These are phyloP conservation scores for Moricandia arvensis DNA, from an alignment of 345 rosid genomes.

Conservation along the genomic window DNA sequence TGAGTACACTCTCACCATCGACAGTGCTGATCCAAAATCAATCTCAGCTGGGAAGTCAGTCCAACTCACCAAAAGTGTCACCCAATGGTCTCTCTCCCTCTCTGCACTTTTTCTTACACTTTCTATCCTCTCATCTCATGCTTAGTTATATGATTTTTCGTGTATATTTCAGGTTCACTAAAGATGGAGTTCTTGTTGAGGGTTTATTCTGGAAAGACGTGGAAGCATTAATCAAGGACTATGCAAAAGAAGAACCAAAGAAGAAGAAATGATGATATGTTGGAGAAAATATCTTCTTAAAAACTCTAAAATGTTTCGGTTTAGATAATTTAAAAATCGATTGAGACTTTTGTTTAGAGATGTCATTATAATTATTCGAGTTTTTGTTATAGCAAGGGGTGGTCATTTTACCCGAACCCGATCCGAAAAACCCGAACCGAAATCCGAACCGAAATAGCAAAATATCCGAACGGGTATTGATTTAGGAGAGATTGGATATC, in stretches of 20 bases:
- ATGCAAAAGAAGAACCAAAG: conserved; percentile 76
- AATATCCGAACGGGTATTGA: too few species aligned
- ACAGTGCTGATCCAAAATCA: conserved; percentile 87
- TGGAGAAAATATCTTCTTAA: background rate
- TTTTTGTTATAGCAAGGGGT: background rate
- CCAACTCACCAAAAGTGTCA: conserved; percentile 74
- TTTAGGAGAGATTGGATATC: too few species aligned
- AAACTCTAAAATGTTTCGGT: background rate
- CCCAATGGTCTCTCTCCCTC: conserved; percentile 63
- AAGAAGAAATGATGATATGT: conserved; percentile 58
- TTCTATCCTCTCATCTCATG: background rate
- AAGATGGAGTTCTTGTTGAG: conserved; percentile 85
- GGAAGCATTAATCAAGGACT: conserved; percentile 54
- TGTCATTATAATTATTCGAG: background rate
- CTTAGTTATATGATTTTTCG: background rate
- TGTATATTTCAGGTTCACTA: conserved; percentile 67
- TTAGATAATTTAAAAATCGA: conserved; percentile 14
- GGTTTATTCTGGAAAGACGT: conserved; percentile 94
- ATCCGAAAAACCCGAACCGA: too few species aligned
- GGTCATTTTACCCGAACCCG: too few species aligned
- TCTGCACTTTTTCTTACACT: background rate
- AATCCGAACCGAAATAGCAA: too few species aligned
- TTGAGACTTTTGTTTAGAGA: conserved; percentile 9
- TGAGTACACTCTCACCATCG: conserved; percentile 71
- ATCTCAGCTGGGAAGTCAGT: conserved; percentile 83